These are phyloP conservation scores for Daldinia vernicosa DNA, from an alignment of 495 filamentous ascomycete genomes.

Conservation along the genomic window DNA sequence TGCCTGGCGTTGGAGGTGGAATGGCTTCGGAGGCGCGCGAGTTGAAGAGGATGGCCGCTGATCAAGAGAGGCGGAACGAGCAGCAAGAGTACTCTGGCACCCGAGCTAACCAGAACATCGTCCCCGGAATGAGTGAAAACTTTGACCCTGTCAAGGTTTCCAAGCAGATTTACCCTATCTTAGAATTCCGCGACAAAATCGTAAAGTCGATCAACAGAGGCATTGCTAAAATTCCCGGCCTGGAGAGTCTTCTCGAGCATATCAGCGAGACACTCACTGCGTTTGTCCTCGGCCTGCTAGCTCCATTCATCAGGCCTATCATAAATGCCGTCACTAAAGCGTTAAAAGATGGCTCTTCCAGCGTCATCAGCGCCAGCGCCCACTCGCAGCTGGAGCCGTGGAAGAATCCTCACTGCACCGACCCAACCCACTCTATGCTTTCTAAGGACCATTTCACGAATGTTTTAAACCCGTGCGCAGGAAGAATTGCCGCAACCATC, in stretches of 20 bases:
- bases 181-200: conserved; percentile 92
- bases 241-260: conserved; percentile 85
- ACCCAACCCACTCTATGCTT: conserved; percentile 94
- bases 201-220: conserved; percentile 82
- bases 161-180: conserved; percentile 89
- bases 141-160: conserved; percentile 86
- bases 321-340: conserved; percentile 85
- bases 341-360: conserved; percentile 82
- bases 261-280: conserved; percentile 91
- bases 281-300: conserved; percentile 87
- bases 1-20: conserved; percentile 76
- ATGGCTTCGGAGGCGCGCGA: conserved; percentile 79
- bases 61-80: conserved; percentile 72
- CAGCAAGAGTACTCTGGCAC: conserved; percentile 36
- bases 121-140: conserved; percentile 74
- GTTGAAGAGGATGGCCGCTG: conserved; percentile 77
- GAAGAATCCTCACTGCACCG: conserved; percentile 83
- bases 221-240: conserved; percentile 90
- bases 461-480: conserved; percentile 86
- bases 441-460: conserved; percentile 98
- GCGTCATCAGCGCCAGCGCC: conserved; percentile 80
- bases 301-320: conserved; percentile 89
- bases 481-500: conserved; percentile 79
- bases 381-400: conserved; percentile 91
- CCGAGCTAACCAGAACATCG: conserved; percentile 55